Evolutionary conservation across 2,329 filamentous ascomycete species (phyloP), one percentile per base, ranked within the genome.

Genomic region (Botrytis paeoniae): DNA sequence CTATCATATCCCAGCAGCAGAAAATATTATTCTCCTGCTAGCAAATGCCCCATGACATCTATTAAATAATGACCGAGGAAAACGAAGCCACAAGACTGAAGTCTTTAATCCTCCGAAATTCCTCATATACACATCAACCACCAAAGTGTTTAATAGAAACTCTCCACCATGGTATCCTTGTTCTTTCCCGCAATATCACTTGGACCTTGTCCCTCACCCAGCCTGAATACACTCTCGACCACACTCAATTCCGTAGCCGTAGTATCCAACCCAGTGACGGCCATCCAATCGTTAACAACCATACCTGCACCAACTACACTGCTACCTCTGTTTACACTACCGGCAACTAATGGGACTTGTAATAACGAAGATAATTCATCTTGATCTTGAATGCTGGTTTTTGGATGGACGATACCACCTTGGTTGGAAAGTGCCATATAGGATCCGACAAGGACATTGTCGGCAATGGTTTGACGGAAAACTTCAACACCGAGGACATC

Each of bases 131-230:
- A 51, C 12, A 22, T 43, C 79, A 20, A 18, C 32, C n/a, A 45
- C 60, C n/a, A n/a, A 29, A 43, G 25, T 9, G 45, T 29, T 87
- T 88, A 99, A 86, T 99, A 99, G 86, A 98, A 99, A 80, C 93
- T 97, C 87, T 99, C 96, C 75, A 99, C 96, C 89, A 99, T 97
- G 77, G 94, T 96, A 83, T 98, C 95, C 89, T 98, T 98, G 86
- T 98, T 91, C 78, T 85, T 91, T 70, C 91, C 92, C 82, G 93
- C 93, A 85, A 95, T 94, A 79, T 89, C 91, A 80, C 89, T 89
- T 69, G 94, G 91, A 10, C 89, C 93, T 77, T 90, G 88, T 71
- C 93, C 94, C 86, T 98, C 95, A 76, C 95, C 95, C 64, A 99
- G 86, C 80, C 94, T 90, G 87, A 99, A 99, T 76, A 99, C 95